phyloP scores from a whole-genome alignment of 345 rosid genomes.

The Salix purpurea region DNA sequence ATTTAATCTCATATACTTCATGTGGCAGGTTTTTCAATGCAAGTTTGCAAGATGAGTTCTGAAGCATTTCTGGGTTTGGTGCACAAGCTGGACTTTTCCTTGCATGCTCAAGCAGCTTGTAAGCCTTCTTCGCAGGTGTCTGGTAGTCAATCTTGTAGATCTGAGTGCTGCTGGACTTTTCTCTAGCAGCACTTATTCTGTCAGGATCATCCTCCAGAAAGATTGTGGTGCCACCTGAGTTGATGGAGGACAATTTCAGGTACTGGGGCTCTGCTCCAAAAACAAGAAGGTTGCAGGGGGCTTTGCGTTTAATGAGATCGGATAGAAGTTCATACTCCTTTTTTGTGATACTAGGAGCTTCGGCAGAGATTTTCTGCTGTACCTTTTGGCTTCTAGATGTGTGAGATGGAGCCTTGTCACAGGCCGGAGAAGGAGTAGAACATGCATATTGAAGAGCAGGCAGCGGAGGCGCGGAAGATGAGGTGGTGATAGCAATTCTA shows the following conservation, averaged over 20 bases:
- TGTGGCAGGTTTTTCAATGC: constrained; percentile 51
- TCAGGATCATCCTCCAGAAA: constrained; percentile 61
- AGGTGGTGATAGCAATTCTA: constrained; percentile 43
- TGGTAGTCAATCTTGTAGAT: constrained; percentile 52
- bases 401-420: constrained; percentile 18
- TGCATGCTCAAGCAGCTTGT: constrained; percentile 68
- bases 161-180: constrained; percentile 34
- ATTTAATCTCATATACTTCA: constrained; percentile 46
- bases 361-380: constrained; percentile 4
- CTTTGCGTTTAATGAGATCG: constrained; percentile 36
- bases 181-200: constrained; percentile 38
- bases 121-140: constrained; percentile 56
- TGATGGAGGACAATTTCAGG: constrained; percentile 50
- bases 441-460: constrained; percentile 26
- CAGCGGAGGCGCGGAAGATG: constrained; percentile 34
- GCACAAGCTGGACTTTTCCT: constrained; percentile 50
- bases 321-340: constrained; percentile 65
- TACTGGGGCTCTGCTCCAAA: constrained; percentile 60
- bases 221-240: constrained; percentile 58
- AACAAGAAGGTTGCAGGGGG: constrained; percentile 82
- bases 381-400: constrained; percentile 3
- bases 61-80: constrained; percentile 33
- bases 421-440: constrained; percentile 19
- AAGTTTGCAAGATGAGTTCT: constrained; percentile 48
- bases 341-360: constrained; percentile 32